A percentile compares a stretch with the other conserved stretches of the same genome.
Evolutionary conservation across 169 alveolate genomes (phyloP).

Genomic region (Plasmodium billcollinsi): DNA sequence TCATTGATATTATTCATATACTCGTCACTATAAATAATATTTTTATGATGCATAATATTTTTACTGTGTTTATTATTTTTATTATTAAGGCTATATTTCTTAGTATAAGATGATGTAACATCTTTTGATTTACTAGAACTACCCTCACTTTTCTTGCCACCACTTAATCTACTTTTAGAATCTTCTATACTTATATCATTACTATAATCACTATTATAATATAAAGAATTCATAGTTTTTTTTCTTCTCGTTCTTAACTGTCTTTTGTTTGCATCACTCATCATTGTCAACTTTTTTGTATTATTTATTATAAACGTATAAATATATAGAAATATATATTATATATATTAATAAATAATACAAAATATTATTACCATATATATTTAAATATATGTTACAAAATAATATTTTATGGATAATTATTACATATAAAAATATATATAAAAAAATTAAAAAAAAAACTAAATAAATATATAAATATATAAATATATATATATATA

Average conservation of each 20-base stretch:
- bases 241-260: slow-evolving; percentile 68
- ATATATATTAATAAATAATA: slow-evolving; percentile 11
- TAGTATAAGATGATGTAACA: neutral
- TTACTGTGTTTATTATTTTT: too few species aligned
- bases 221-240: slow-evolving; percentile 69
- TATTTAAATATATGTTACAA: neutral
- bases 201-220: slow-evolving; percentile 74
- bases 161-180: slow-evolving; percentile 23
- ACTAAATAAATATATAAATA: neutral
- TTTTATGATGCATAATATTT: too few species aligned
- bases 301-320: slow-evolving; percentile 1
- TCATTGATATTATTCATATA: slow-evolving; percentile 19
- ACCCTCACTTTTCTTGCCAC: slow-evolving; percentile 23
- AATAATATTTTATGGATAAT: neutral
- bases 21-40: neutral
- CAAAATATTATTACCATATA: slow-evolving; percentile 1
- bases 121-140: slow-evolving; percentile 41
- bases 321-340: slow-evolving; percentile 4
- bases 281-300: slow-evolving; percentile 15
- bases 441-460: slow-evolving; percentile 3
- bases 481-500: neutral
- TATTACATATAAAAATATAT: neutral
- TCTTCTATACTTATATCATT: slow-evolving; percentile 69
- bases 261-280: slow-evolving; percentile 68
- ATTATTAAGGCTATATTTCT: too few species aligned